A percentile compares a stretch with the other conserved stretches of the same genome.
phyloP scores from a whole-genome alignment of 345 rosid species.

The Laguncularia racemosa region DNA sequence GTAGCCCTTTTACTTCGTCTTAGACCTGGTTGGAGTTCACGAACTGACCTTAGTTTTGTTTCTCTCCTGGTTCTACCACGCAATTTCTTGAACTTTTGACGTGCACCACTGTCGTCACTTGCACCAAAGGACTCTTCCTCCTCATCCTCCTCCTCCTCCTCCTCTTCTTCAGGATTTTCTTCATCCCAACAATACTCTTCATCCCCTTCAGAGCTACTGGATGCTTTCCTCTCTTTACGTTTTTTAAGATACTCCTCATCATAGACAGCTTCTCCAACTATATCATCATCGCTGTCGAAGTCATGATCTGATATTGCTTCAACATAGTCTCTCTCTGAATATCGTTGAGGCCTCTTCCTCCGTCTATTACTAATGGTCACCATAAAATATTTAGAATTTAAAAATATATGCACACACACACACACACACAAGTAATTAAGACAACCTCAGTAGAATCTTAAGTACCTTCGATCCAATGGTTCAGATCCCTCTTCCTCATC shows the following conservation, averaged over 20 bases:
- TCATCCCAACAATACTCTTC: slow-evolving; percentile 91
- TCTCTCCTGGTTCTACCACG: slow-evolving; percentile 65
- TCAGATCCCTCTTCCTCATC: slow-evolving; percentile 52
- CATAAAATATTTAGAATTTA: slow-evolving; percentile 5
- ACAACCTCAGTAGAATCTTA: slow-evolving; percentile 2
- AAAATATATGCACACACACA: not conserved
- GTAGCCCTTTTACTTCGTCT: slow-evolving; percentile 95
- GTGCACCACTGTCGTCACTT: slow-evolving; percentile 80
- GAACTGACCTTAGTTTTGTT: slow-evolving; percentile 66
- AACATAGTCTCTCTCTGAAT: slow-evolving; percentile 71
- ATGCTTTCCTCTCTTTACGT: slow-evolving; percentile 63
- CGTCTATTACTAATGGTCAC: slow-evolving; percentile 51
- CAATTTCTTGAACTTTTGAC: slow-evolving; percentile 60
- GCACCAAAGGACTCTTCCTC: slow-evolving; percentile 68
- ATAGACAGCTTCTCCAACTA: slow-evolving; percentile 96
- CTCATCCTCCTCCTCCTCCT: slow-evolving; percentile 77
- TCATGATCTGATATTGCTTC: slow-evolving; percentile 89
- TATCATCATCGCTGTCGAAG: slow-evolving; percentile 91
- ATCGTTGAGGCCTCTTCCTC: slow-evolving; percentile 85
- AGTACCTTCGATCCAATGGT: slow-evolving; percentile 69
- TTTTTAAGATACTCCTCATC: slow-evolving; percentile 93
- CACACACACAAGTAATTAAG: not conserved
- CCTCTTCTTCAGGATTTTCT: slow-evolving; percentile 79
- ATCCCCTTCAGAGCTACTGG: slow-evolving; percentile 97
- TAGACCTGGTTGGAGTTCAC: slow-evolving; percentile 69